phyloP scores from a whole-genome alignment of 345 rosid genomes.

The Clausena lansium region DNA sequence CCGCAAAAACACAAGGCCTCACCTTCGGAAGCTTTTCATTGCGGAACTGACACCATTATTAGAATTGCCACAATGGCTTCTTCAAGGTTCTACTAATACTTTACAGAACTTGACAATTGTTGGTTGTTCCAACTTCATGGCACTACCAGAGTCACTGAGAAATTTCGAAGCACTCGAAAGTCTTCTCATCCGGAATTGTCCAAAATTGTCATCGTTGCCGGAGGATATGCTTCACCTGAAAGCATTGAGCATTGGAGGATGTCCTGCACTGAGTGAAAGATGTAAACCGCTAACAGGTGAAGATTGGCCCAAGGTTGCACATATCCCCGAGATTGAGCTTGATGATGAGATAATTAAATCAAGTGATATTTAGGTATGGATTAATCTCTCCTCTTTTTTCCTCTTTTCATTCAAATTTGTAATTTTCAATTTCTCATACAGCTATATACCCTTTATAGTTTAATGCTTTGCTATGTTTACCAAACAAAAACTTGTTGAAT shows the following conservation, averaged over 20 bases:
- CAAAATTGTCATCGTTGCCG: constrained; percentile 9
- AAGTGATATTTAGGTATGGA: neutral
- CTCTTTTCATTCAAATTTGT: too few relatives aligned
- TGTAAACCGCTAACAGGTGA: constrained; percentile 18
- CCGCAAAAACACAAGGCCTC: neutral
- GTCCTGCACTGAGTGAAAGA: constrained; percentile 9
- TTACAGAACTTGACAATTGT: neutral
- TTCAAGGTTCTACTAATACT: constrained; percentile 12
- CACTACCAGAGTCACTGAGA: constrained; percentile 18
- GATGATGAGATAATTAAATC: constrained; percentile 20
- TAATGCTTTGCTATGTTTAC: too few relatives aligned
- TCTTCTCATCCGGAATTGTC: constrained; percentile 7
- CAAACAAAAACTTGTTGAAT: too few relatives aligned
- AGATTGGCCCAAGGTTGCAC: constrained; percentile 33
- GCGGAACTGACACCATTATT: constrained; percentile 10
- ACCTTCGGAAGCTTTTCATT: constrained; percentile 14
- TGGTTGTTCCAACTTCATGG: constrained; percentile 17
- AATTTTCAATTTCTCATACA: too few relatives aligned
- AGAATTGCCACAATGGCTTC: constrained; percentile 28
- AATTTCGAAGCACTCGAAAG: constrained; percentile 5
- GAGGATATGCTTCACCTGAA: constrained; percentile 21
- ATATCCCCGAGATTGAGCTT: constrained; percentile 16
- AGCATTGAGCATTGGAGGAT: constrained; percentile 12
- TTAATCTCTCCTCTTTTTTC: neutral
- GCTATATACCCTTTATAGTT: too few relatives aligned